These are phyloP conservation scores for Pharnaceum exiguum DNA, from an alignment of 148 eudicot genomes.

Conservation along the genomic window DNA sequence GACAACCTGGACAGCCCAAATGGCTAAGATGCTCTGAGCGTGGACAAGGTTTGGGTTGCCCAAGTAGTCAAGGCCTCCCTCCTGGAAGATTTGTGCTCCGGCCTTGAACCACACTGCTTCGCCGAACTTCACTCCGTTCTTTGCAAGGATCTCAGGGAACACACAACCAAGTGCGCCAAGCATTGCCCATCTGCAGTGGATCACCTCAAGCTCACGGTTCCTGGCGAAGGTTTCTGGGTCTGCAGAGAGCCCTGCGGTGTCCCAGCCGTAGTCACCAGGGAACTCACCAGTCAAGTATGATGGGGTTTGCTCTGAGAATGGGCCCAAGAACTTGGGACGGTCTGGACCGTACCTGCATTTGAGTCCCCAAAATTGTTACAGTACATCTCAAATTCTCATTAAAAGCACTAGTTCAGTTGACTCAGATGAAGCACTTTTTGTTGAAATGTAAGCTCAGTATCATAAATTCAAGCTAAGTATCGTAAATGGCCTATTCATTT, in stretches of 20 bases:
- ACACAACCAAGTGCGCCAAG: slow-evolving; percentile 63
- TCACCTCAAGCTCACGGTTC: slow-evolving; percentile 68
- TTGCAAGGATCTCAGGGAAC: slow-evolving; percentile 53
- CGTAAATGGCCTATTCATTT: too few relatives aligned
- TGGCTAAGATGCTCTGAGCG: slow-evolving; percentile 61
- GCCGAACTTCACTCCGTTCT: slow-evolving; percentile 52
- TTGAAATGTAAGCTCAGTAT: too few relatives aligned
- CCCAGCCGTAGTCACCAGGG: slow-evolving; percentile 72
- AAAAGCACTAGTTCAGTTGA: too few relatives aligned
- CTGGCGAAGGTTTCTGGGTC: slow-evolving; percentile 59
- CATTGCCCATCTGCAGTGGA: slow-evolving; percentile 71
- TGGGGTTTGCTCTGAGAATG: slow-evolving; percentile 66
- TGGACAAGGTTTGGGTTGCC: slow-evolving; percentile 59
- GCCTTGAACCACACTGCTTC: slow-evolving; percentile 70
- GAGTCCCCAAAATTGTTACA: too few relatives aligned
- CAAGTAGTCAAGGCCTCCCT: slow-evolving; percentile 57
- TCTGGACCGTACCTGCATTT: slow-evolving; percentile 46
- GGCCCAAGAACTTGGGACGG: slow-evolving; percentile 60
- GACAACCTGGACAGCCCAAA: slow-evolving; percentile 52
- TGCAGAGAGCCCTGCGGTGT: slow-evolving; percentile 59
- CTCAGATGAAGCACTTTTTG: too few relatives aligned
- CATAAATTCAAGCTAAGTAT: too few relatives aligned
- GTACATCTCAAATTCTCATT: too few relatives aligned
- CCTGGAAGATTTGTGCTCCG: slow-evolving; percentile 55
- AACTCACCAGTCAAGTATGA: slow-evolving; percentile 62